phyloP scores from a whole-genome alignment of 2,329 filamentous ascomycete genomes.

The Dryadomyces quercus-mongolicae region DNA sequence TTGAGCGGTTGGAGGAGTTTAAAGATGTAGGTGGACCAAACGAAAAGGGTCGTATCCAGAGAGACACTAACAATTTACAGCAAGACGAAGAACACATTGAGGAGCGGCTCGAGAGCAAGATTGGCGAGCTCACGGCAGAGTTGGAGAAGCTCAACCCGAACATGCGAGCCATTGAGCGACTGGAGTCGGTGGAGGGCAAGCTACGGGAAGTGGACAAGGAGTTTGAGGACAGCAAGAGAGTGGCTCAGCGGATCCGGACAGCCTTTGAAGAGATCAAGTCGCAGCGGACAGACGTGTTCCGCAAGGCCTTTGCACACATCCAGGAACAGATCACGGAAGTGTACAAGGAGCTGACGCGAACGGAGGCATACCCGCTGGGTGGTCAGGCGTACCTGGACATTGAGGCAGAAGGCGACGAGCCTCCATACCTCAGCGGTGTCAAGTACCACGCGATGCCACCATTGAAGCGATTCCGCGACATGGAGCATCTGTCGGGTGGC shows the following conservation, averaged over 20 bases:
- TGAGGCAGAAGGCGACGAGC: slow-evolving; percentile 75
- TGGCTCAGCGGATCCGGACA: slow-evolving; percentile 39
- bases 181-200: slow-evolving; percentile 74
- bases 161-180: slow-evolving; percentile 85
- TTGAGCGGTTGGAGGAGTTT: slow-evolving; percentile 68
- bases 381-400: slow-evolving; percentile 83
- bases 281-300: slow-evolving; percentile 80
- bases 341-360: slow-evolving; percentile 90
- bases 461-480: slow-evolving; percentile 94
- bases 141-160: slow-evolving; percentile 94
- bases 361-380: slow-evolving; percentile 82
- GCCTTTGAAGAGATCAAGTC: slow-evolving; percentile 69
- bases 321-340: slow-evolving; percentile 87
- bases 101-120: slow-evolving; percentile 63
- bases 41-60: slow-evolving; percentile 43
- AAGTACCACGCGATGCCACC: slow-evolving; percentile 99
- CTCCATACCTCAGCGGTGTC: slow-evolving; percentile 88
- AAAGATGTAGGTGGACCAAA: slow-evolving; percentile 9
- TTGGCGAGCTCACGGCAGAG: slow-evolving; percentile 60
- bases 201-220: slow-evolving; percentile 78
- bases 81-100: slow-evolving; percentile 49
- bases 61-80: slow-evolving; percentile 20
- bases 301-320: slow-evolving; percentile 90
- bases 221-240: slow-evolving; percentile 70
- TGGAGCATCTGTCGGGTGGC: slow-evolving; percentile 94